Evolutionary conservation across 179 eudicot genomes (phyloP).

Genomic region (Heliamphora pulchella): DNA sequence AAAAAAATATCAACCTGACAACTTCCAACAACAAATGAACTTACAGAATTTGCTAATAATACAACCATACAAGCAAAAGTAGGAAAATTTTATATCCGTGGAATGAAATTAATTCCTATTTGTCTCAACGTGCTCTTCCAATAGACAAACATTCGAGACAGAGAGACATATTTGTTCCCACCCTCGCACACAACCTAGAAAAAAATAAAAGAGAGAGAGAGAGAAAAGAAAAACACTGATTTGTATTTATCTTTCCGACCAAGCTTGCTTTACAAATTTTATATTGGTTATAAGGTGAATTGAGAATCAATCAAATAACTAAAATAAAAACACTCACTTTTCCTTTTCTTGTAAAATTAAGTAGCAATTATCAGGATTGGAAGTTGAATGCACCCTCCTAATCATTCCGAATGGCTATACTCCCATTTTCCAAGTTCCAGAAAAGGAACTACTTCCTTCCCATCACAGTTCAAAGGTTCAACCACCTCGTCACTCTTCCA

Average conservation of each 20-base stretch:
- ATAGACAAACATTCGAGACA: no score
- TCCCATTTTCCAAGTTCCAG: slow-evolving; percentile 2
- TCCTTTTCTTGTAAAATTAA: neutral
- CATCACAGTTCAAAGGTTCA: neutral
- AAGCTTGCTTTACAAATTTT: neutral
- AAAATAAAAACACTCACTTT: neutral
- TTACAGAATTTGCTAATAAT: no score
- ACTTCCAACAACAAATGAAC: no score
- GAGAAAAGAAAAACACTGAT: no score
- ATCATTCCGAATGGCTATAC: neutral
- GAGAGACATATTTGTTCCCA: no score
- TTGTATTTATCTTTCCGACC: neutral
- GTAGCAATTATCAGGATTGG: neutral
- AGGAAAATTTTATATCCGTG: no score
- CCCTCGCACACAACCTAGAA: no score
- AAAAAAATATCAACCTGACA: no score
- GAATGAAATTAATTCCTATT: no score
- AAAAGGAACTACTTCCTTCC: neutral
- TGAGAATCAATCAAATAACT: neutral
- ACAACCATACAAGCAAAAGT: no score
- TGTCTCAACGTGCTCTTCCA: no score
- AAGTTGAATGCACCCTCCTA: neutral
- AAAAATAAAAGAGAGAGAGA: no score
- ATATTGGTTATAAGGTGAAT: neutral
- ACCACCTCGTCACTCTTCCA: neutral